A percentile compares a stretch with the other conserved stretches of the same genome.
phyloP scores from a whole-genome alignment of 2,329 filamentous ascomycete genomes.

The Dryadomyces quercus-mongolicae region DNA sequence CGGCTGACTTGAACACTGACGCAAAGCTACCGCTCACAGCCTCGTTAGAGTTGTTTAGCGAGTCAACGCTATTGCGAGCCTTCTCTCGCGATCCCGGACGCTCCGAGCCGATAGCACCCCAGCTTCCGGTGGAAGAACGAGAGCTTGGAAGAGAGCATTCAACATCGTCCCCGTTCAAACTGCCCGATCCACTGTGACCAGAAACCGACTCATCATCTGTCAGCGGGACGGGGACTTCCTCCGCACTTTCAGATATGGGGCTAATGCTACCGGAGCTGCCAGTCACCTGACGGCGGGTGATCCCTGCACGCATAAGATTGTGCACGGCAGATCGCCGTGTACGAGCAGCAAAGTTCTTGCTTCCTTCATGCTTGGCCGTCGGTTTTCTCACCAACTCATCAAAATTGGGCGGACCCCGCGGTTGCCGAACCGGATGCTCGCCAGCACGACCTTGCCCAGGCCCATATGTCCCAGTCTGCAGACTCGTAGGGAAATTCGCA shows the following conservation, averaged over 20 bases:
- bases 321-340: constrained; percentile 85
- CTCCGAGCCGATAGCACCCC: constrained; percentile 77
- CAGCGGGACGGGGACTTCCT: constrained; percentile 53
- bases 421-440: constrained; percentile 88
- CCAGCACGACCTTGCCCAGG: constrained; percentile 87
- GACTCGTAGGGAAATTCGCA: constrained; percentile 63
- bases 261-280: constrained; percentile 69
- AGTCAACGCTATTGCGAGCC: constrained; percentile 48
- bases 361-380: constrained; percentile 85
- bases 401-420: constrained; percentile 78
- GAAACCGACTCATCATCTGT: constrained; percentile 69
- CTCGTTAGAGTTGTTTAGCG: constrained; percentile 46
- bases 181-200: constrained; percentile 63
- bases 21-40: constrained; percentile 49
- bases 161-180: constrained; percentile 59
- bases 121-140: constrained; percentile 60
- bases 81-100: constrained; percentile 62
- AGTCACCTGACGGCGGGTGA: constrained; percentile 70
- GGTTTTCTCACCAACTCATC: constrained; percentile 86
- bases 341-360: constrained; percentile 92
- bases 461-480: constrained; percentile 69
- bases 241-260: constrained; percentile 71
- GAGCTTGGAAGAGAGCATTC: constrained; percentile 60
- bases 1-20: constrained; percentile 52
- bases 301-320: constrained; percentile 80